Evolutionary conservation across 2,329 filamentous ascomycete genomes (phyloP), one percentile per base, ranked within the genome.

Genomic region (Didymosphaeria variabile): DNA sequence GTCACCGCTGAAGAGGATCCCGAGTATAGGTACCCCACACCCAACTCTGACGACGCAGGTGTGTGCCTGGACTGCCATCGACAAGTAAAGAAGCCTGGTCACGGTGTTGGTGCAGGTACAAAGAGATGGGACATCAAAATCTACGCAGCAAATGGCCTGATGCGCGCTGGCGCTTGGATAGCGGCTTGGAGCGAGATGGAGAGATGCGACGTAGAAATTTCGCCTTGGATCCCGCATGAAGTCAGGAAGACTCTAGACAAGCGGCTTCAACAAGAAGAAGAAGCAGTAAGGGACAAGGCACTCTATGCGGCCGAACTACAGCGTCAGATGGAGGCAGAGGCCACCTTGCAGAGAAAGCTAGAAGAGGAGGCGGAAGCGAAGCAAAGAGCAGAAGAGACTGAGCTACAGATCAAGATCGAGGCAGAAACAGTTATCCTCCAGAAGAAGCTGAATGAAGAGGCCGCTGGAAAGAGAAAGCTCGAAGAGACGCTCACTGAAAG

Each of bases 101-200:
- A 69, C 50, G 79, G 77, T 13, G 66, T 77, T 10, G 78, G 77
- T 34, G 67, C 66, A 6, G 78, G 76, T 9, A 75, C 82, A 59
- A 87, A 85, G 69, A 83, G 88, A 52, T 95, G 92, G 83, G 86
- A 89, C 32, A 85, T 98, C 76, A 95, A 93, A 73, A 90, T 98
- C 1, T 99, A 94, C 72, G 95, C 95, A 0, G 94, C 93, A 55
- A 99, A 98, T 77, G 95, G 95, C 0, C 82, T 98, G 51, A 97
- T 99, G 92, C 88, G 89, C 60, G 90, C 92, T 5, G 93, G 93
- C 0, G 94, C 95, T 0, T 99, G 95, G 95, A 87, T 88, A 5
- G 94, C 94, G 2, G 94, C 92, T 60, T 99, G 94, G 94, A 91
- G 88, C 68, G 94, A 98, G 79, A 99, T 99, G 95, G 95, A 99